Percentiles rank a stretch among this genome's conserved stretches.
Evolutionary conservation across 2,329 filamentous ascomycete genomes (phyloP).

Genomic region (Pseudogymnoascus sp.): DNA sequence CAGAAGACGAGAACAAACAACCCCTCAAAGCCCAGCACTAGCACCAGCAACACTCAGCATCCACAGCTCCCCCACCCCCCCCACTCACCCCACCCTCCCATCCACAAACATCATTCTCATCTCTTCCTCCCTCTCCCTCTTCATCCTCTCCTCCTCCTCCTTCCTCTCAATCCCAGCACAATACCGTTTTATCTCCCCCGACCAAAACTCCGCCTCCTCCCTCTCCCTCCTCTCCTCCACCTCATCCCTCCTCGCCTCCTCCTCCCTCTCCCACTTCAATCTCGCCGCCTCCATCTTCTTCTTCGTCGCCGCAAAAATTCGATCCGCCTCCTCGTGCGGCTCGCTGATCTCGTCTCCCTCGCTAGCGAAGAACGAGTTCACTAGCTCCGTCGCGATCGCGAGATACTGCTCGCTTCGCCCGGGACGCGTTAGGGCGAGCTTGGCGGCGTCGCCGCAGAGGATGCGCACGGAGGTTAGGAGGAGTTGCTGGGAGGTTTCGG

Average conservation of each 20-base stretch:
- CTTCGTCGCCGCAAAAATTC: neutral
- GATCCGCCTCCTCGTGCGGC: neutral
- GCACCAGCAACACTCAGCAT: neutral
- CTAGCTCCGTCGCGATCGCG: neutral
- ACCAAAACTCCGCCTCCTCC: neutral
- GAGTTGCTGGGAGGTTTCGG: neutral
- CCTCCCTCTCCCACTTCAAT: neutral
- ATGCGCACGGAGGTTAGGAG: neutral
- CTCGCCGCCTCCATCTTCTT: neutral
- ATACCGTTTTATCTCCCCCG: too few species aligned
- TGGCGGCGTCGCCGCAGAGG: neutral
- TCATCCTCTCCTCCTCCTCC: neutral
- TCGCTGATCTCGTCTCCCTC: neutral
- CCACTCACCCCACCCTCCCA: neutral
- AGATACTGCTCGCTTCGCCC: neutral
- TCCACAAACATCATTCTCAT: neutral
- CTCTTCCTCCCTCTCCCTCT: neutral
- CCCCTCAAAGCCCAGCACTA: neutral
- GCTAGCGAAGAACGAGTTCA: neutral
- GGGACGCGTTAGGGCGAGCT: neutral
- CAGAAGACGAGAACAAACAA: neutral
- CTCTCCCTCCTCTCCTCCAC: neutral
- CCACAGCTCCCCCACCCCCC: neutral
- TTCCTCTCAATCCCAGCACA: neutral
- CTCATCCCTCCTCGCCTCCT: neutral